These are phyloP conservation scores for Tuber borchii DNA, from an alignment of 495 filamentous ascomycete genomes.

Conservation along the genomic window DNA sequence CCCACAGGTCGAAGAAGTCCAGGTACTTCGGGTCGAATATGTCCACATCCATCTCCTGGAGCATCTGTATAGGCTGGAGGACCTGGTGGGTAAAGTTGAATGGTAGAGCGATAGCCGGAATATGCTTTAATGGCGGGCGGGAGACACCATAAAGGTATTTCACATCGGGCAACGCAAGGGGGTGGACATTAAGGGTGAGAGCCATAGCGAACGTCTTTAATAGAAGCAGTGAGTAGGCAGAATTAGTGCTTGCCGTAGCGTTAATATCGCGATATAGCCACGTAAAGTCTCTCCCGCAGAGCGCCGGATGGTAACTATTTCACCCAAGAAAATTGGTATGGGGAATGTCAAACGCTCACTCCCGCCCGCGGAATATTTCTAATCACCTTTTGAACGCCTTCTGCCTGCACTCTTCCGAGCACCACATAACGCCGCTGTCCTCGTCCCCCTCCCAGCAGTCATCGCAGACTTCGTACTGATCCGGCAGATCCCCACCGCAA, in stretches of 20 bases:
- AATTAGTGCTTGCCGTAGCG: constrained; percentile 31
- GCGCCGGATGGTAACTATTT: constrained; percentile 67
- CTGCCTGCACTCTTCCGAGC: constrained; percentile 64
- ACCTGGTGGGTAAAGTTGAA: constrained; percentile 86
- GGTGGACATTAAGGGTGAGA: constrained; percentile 70
- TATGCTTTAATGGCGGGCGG: constrained; percentile 24
- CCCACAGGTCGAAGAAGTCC: constrained; percentile 70
- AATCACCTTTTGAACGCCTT: constrained; percentile 52
- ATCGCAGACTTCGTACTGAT: constrained; percentile 54
- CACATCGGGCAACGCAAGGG: constrained; percentile 72
- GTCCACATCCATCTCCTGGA: constrained; percentile 86
- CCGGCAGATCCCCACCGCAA: constrained; percentile 29
- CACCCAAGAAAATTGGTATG: constrained; percentile 7
- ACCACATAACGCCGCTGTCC: constrained; percentile 57
- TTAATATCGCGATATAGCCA: constrained; percentile 58
- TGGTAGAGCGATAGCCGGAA: constrained; percentile 54
- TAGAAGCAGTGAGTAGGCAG: constrained; percentile 60
- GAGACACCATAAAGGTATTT: constrained; percentile 89
- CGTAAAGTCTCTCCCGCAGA: constrained; percentile 79
- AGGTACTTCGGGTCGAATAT: constrained; percentile 59
- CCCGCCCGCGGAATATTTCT: not conserved
- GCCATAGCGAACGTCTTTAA: constrained; percentile 79
- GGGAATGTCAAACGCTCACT: not conserved
- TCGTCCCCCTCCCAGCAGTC: constrained; percentile 39
- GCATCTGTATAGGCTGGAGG: constrained; percentile 70